Conservation (phyloP, 2,329 filamentous ascomycete genomes). For the Colletotrichum sansevieriae region DNA sequence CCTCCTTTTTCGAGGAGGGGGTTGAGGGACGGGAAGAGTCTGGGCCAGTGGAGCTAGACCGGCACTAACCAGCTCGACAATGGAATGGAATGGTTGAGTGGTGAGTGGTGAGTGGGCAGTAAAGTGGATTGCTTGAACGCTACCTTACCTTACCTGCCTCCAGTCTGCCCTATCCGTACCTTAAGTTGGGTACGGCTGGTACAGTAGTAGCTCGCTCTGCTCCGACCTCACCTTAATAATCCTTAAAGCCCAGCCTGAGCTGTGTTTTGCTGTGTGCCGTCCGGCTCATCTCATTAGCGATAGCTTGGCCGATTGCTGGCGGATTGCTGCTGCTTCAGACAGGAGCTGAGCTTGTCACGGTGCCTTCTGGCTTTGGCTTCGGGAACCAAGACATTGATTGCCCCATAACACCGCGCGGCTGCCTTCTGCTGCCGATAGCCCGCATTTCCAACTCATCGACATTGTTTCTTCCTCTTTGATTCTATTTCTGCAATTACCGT, state of each 20-base stretch:
- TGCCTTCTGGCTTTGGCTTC: not conserved
- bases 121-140: not conserved
- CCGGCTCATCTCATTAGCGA: constrained; percentile 4
- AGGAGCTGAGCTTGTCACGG: not conserved
- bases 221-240: constrained; percentile 35
- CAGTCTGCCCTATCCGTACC: no score
- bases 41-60: constrained; percentile 33
- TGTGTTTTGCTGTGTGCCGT: not conserved
- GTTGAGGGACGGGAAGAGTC: constrained; percentile 18
- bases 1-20: constrained; percentile 4
- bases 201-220: not conserved
- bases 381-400: constrained; percentile 18
- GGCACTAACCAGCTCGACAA: constrained; percentile 27
- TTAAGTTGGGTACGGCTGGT: not conserved
- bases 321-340: constrained; percentile 1
- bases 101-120: not conserved
- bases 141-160: not conserved
- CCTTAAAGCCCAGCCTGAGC: constrained; percentile 12
- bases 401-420: constrained; percentile 2
- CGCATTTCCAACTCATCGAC: not conserved
- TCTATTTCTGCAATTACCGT: not conserved
- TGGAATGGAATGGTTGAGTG: not conserved
- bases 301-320: constrained; percentile 4
- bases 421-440: not conserved
- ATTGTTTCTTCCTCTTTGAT: not conserved